These are phyloP conservation scores for Xylaria grammica DNA, from an alignment of 495 filamentous ascomycete genomes.

Conservation along the genomic window DNA sequence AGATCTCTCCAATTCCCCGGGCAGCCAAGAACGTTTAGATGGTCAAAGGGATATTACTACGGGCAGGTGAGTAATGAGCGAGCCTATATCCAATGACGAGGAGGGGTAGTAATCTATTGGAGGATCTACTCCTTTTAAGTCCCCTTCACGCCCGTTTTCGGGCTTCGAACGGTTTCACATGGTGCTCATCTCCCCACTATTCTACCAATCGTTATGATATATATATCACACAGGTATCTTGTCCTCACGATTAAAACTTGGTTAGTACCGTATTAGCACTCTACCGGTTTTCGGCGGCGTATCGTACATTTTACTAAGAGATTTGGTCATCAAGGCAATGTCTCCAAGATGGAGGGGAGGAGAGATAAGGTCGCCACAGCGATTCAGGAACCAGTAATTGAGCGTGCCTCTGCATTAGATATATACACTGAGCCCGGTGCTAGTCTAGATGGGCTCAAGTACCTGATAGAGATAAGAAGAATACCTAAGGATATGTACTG, in stretches of 20 bases:
- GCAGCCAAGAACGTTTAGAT: too few species aligned
- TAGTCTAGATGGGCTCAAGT: too few species aligned
- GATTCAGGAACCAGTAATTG: neutral
- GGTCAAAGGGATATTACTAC: neutral
- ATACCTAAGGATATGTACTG: too few species aligned
- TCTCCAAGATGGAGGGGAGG: neutral
- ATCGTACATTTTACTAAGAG: neutral
- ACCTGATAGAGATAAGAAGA: too few species aligned
- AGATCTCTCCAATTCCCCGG: neutral
- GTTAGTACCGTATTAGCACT: neutral
- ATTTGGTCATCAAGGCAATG: neutral
- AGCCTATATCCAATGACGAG: neutral
- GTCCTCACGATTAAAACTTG: neutral
- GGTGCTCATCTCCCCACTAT: neutral
- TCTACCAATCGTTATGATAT: slow-evolving; percentile 2
- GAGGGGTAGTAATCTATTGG: neutral
- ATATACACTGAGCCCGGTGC: too few species aligned
- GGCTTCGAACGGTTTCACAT: neutral
- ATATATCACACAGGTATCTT: slow-evolving; percentile 2
- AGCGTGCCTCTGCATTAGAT: neutral
- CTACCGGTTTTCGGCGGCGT: slow-evolving; percentile 14
- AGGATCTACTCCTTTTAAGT: slow-evolving; percentile 6
- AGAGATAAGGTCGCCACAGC: too few species aligned
- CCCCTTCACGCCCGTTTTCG: slow-evolving; percentile 15
- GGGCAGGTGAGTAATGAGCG: neutral